These are phyloP conservation scores for Trypanosoma conorhini DNA, from an alignment of 208 protist genomes.

Conservation along the genomic window DNA sequence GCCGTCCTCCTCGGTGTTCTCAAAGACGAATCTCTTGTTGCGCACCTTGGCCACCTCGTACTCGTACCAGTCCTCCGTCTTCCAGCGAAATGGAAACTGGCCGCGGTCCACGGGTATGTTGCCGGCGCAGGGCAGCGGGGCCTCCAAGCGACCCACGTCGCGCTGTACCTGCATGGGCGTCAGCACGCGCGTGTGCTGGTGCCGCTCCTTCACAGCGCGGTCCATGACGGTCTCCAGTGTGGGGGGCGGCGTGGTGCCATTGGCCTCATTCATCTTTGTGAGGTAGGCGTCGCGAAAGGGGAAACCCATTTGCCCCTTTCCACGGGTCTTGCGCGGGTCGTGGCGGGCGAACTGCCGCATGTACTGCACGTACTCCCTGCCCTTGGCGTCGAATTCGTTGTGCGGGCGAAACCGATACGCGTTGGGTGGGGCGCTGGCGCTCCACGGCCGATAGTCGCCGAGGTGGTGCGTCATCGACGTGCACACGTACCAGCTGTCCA, in stretches of 20 bases:
- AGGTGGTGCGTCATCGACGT: conserved; percentile 89
- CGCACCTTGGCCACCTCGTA: conserved; percentile 89
- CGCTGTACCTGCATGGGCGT: conserved; percentile 76
- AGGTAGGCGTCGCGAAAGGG: conserved; percentile 86
- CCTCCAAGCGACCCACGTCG: conserved; percentile 75
- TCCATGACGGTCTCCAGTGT: conserved; percentile 74
- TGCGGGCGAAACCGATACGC: conserved; percentile 83
- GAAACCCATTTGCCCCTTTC: conserved; percentile 72
- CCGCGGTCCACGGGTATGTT: conserved; percentile 55
- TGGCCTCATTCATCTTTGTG: conserved; percentile 65
- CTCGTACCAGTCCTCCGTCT: conserved; percentile 92
- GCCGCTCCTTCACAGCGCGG: conserved; percentile 54
- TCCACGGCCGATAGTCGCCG: conserved; percentile 87
- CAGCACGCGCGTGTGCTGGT: conserved; percentile 47
- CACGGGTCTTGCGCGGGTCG: conserved; percentile 39
- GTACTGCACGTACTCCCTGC: conserved; percentile 83
- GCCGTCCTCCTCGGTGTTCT: conserved; percentile 61
- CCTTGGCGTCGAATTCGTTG: conserved; percentile 88
- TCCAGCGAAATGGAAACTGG: conserved; percentile 79
- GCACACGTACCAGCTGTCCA: conserved; percentile 91
- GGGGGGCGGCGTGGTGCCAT: conserved; percentile 31
- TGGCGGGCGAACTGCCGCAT: conserved; percentile 61
- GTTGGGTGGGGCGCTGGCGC: conserved; percentile 73
- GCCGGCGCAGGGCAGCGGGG: conserved; percentile 64
- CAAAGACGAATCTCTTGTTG: conserved; percentile 83